A percentile compares a stretch with the other conserved stretches of the same genome.
Evolutionary conservation across 495 filamentous ascomycete genomes (phyloP).

Genomic region (Rhypophila decipiens): DNA sequence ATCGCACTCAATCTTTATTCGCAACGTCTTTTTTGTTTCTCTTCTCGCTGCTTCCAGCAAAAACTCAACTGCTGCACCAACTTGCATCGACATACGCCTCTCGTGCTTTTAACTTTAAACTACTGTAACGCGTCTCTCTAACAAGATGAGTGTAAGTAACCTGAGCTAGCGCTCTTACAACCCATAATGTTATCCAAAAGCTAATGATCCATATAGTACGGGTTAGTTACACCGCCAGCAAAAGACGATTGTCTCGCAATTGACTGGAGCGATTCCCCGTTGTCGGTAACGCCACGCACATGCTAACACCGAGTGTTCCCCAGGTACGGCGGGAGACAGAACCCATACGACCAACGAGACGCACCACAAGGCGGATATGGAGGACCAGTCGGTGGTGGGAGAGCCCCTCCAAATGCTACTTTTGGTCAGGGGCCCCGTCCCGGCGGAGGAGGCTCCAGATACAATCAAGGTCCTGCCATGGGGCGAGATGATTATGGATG

Average conservation of each 20-base stretch:
- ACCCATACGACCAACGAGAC: slow-evolving; percentile 13
- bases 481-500: slow-evolving; percentile 42
- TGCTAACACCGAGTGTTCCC: slow-evolving; percentile 18
- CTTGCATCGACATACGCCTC: not conserved
- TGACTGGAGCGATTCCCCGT: not conserved
- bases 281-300: not conserved
- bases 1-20: not conserved
- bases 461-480: slow-evolving; percentile 35
- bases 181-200: too few species aligned
- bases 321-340: slow-evolving; percentile 41
- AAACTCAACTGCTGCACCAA: not conserved
- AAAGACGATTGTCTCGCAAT: too few species aligned
- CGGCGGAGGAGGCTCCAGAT: slow-evolving; percentile 30
- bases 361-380: slow-evolving; percentile 3
- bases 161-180: slow-evolving; percentile 3
- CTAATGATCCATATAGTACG: slow-evolving; percentile 24
- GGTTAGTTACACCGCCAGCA: slow-evolving; percentile 10
- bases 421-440: slow-evolving; percentile 41
- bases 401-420: slow-evolving; percentile 18
- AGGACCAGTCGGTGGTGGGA: slow-evolving; percentile 15
- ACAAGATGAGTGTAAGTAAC: slow-evolving; percentile 44
- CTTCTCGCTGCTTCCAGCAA: not conserved
- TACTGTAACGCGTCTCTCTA: slow-evolving; percentile 5
- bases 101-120: not conserved
- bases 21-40: not conserved